Evolutionary conservation across 1,139 yeast genomes (phyloP), one percentile per base, ranked within the genome.

Genomic region (Scheffersomyces cryptocercus): DNA sequence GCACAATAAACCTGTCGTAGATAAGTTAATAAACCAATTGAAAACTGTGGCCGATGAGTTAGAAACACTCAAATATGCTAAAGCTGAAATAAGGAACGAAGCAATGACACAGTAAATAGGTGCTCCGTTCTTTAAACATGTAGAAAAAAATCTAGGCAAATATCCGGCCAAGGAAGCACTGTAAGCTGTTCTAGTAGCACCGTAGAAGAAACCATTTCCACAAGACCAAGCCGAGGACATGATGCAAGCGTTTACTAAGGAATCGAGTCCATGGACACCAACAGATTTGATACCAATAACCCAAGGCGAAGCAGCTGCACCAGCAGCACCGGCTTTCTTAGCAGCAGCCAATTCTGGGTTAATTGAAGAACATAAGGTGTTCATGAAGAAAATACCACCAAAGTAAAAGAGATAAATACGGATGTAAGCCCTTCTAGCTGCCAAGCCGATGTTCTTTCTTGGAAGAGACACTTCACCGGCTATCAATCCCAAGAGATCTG

Each of bases 1-100:
- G 47, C 79, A 62, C 52, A 81, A 73, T 38, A 79, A 66, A 9
- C 83, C 80, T 24, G 82, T 79, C 14, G 84, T 81, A 38, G 70
- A 59, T 53, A 69, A 64, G 50, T 68, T 67, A 47, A 67, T 57
- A 42, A 69, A 68, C 74, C 74, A 69, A 49, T 62, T 62, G 54
- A 69, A 68, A 3, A 67, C 74, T n/a, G 50, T 49, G 31, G 58
- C 61, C 11, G 72, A 58, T 4, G 67, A 51, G 30, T 55, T 50
- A 14, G 55, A 48, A 8, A 64, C 53, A 51, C 65, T 63, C 53
- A 69, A 63, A 50, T 53, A 68, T 2, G 70, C 55, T 47, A 68
- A 57, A 46, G 65, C 61, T 1, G 62, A 49, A 15, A 68, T 41
- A 6, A 50, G 37, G 37, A 62, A 44, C 6, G 64, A 52, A 24